phyloP scores from a whole-genome alignment of 495 filamentous ascomycete genomes.

The Aspergillus steynii region DNA sequence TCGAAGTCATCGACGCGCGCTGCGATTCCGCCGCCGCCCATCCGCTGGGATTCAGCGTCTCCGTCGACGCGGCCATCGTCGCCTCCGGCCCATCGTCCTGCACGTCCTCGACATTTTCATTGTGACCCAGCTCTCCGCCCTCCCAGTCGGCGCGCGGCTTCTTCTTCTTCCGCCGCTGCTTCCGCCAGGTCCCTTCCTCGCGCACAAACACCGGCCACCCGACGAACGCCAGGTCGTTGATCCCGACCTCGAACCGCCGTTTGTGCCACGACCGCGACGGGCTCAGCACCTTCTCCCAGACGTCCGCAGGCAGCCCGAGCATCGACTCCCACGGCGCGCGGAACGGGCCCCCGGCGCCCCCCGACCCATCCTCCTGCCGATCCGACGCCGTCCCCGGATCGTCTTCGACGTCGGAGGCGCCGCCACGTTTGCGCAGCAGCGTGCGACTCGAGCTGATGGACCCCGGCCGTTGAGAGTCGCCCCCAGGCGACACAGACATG shows the following conservation, averaged over 20 bases:
- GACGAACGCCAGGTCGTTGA: conserved; percentile 82
- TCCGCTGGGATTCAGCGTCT: conserved; percentile 29
- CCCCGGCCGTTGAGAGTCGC: conserved; percentile 38
- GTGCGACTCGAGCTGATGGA: conserved; percentile 45
- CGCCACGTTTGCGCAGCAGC: conserved; percentile 36
- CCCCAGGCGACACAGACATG: conserved; percentile 31
- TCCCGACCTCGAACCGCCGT: conserved; percentile 78
- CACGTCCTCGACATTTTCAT: conserved; percentile 43
- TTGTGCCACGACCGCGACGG: conserved; percentile 82
- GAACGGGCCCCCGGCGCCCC: conserved; percentile 25
- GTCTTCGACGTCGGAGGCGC: conserved; percentile 45
- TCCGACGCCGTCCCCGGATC: conserved; percentile 39
- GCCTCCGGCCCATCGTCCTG: conserved; percentile 20
- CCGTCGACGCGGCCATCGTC: conserved; percentile 35
- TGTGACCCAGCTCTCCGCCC: conserved; percentile 42
- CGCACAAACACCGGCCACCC: conserved; percentile 86
- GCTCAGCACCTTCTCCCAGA: conserved; percentile 81
- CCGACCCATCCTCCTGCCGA: conserved; percentile 55
- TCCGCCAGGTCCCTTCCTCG: conserved; percentile 85
- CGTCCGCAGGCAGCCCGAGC: conserved; percentile 71
- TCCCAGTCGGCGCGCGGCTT: conserved; percentile 39
- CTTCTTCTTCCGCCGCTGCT: conserved; percentile 63
- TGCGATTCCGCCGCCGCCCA: conserved; percentile 35
- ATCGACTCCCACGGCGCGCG: conserved; percentile 76
- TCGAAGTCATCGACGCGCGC: conserved; percentile 32